Evolutionary conservation across 176 grass and related monocot species (phyloP).

Genomic region (Musa troglodytarum): DNA sequence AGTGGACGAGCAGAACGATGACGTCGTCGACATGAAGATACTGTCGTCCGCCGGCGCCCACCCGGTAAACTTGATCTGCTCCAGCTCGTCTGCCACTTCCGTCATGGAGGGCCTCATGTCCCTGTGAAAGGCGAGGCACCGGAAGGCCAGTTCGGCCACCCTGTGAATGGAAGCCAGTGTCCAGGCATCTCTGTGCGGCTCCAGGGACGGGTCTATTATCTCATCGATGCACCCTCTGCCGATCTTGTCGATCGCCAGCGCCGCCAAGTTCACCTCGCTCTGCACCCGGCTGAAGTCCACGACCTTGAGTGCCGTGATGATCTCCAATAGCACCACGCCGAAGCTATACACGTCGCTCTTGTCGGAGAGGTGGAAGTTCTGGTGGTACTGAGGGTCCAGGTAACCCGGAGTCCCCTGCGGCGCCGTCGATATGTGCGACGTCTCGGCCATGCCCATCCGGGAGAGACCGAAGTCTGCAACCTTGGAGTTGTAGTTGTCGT

Average conservation of each 20-base stretch:
- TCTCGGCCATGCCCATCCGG: background rate
- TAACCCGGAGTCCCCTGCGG: slow-evolving; percentile 17
- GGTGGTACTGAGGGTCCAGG: slow-evolving; percentile 14
- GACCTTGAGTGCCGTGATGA: slow-evolving; percentile 17
- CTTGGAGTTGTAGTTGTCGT: background rate
- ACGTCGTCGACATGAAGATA: slow-evolving; percentile 43
- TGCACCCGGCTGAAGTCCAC: slow-evolving; percentile 14
- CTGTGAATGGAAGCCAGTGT: slow-evolving; percentile 2
- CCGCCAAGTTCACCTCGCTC: slow-evolving; percentile 16
- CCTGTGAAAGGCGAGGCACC: slow-evolving; percentile 14
- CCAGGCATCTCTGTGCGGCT: background rate
- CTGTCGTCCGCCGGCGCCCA: slow-evolving; percentile 23
- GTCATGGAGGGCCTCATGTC: slow-evolving; percentile 11
- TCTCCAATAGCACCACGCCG: slow-evolving; percentile 20
- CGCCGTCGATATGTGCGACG: slow-evolving; percentile 14
- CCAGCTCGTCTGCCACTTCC: slow-evolving; percentile 5
- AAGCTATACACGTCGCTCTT: slow-evolving; percentile 25
- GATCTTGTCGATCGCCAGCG: slow-evolving; percentile 5
- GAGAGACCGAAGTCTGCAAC: background rate
- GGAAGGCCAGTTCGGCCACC: slow-evolving; percentile 14
- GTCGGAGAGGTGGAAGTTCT: slow-evolving; percentile 16
- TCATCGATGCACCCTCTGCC: slow-evolving; percentile 8
- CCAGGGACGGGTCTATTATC: slow-evolving; percentile 1
- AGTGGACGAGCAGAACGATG: slow-evolving; percentile 39
- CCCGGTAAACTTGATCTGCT: background rate